Evolutionary conservation across 352 stramenopile species (phyloP), one percentile per base, ranked within the genome.

Genomic region (Globisporangium orthogonon): DNA sequence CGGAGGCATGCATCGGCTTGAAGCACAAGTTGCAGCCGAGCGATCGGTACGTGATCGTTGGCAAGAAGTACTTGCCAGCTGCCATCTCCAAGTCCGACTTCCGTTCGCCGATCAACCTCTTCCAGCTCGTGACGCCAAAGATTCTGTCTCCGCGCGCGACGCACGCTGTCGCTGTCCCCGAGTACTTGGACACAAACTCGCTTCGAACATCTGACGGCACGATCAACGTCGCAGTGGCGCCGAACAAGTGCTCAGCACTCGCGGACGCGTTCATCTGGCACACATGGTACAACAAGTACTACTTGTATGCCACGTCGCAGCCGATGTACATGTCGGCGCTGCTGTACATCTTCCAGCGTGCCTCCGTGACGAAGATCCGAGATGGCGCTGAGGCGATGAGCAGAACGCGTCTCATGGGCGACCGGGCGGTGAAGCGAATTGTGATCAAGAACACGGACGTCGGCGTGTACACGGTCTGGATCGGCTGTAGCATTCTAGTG

Each of bases 361-460:
- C 73, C n/a, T 56, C 63, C 2, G 62, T 83, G 2, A 59, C 70
- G 17, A 62, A 76, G 39, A 43, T 55, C 15, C 61, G 52, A 15
- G 18, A 58, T 14, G 10, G 49, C 29, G 15, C 23, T 13, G 31
- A 28, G 23, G 13, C 9, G 7, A 7, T 2, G 37, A 51, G 23
- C 23, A 11, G 14, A 6, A 48, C 40, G 46, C 40, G 58, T 30
- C 30, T 61, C 54, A 7, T 55, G 56, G 50, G 58, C 58, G 47
- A 60, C 52, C 45, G 48, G 45, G 18, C 62, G 67, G 51, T 69
- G 54, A 61, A 73, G 23, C 65, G 75, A 28, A 50, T 89, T 11
- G 74, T 76, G 52, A 57, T 89, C 57, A 73, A 69, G 33, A 89
- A 86, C 68, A 89, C 78, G 15, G 54, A 54, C n/a, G 70, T 84